Evolutionary conservation across 176 grass and related monocot genomes (phyloP), one percentile per base, ranked within the genome.

Genomic region (Saccharum officinarum): DNA sequence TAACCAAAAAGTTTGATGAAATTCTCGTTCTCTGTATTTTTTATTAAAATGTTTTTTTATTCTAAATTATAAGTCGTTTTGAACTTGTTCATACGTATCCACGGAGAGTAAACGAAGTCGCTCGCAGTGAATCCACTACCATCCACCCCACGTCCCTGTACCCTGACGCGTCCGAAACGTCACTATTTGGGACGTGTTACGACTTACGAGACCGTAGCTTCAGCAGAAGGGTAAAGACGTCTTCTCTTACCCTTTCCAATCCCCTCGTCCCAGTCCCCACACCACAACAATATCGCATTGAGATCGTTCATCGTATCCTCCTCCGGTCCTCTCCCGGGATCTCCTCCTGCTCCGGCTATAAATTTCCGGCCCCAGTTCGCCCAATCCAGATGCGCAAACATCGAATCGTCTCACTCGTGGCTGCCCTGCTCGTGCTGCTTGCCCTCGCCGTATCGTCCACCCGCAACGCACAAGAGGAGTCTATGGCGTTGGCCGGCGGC

Each of bases 401-500:
- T 33, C 84, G 67, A 49, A 25, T 55, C 61, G 13, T 59, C 13
- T 31, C 80, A 44, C n/a, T 79, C 8, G 38, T 80, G 1, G 71
- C 67, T 8, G 75, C 76, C 33, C 62, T 91, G 39, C 80, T 84
- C 61, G 54, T 70, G 39, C 61, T 91, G 13, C 3, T 80, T 3
- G 69, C 74, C 17, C 8, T 91, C 60, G 60, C 77, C 59, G 11
- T 38, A 4, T 71, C 69, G 22, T 76, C 50, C 33, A 6, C 68
- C 8, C 30, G 15, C 39, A 69, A 36, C 45, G 77, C 69, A 73
- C 71, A 11, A 75, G 42, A 82, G 36, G 10, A 45, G 34, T 55
- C 13, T 50, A 87, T 86, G 85, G 88, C 62, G 42, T 0, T 84
- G 28, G 1, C 13, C 4, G 95, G 95, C 42, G 92, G 92, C 76